These are phyloP conservation scores for Chenopodium formosanum DNA, from an alignment of 148 eudicot species.

Conservation along the genomic window DNA sequence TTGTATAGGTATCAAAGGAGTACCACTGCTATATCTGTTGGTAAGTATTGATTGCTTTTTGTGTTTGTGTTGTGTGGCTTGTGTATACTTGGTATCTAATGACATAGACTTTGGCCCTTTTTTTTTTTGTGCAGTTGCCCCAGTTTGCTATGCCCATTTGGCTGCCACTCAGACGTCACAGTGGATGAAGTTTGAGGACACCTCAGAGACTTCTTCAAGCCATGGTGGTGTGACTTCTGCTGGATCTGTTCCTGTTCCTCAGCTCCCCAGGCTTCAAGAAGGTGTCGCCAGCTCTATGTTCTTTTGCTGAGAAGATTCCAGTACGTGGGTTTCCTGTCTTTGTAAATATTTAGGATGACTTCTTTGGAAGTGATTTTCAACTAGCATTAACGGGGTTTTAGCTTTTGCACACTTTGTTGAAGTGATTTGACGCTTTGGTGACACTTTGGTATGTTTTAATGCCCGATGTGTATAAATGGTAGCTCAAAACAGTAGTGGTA, in stretches of 20 bases:
- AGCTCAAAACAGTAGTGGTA: not conserved
- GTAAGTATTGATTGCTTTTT: constrained; percentile 33
- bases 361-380: not conserved
- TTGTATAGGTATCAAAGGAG: constrained; percentile 77
- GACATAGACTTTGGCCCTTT: too few species aligned
- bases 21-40: constrained; percentile 88
- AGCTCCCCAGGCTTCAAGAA: constrained; percentile 67
- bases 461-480: not conserved
- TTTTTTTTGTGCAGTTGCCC: constrained; percentile 62
- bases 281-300: constrained; percentile 81
- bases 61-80: not conserved
- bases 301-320: constrained; percentile 43
- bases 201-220: constrained; percentile 68
- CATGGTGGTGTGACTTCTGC: constrained; percentile 65
- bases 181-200: constrained; percentile 84
- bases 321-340: not conserved
- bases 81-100: not conserved
- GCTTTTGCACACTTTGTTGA: constrained; percentile 4
- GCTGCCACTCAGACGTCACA: constrained; percentile 83
- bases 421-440: not conserved
- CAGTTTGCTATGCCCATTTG: constrained; percentile 86
- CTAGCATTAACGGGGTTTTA: not conserved
- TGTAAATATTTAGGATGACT: not conserved
- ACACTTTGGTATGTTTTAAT: not conserved
- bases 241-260: constrained; percentile 68